A percentile compares a stretch with the other conserved stretches of the same genome.
phyloP scores from a whole-genome alignment of 257 asterid species.

The Forsythia suspensa region DNA sequence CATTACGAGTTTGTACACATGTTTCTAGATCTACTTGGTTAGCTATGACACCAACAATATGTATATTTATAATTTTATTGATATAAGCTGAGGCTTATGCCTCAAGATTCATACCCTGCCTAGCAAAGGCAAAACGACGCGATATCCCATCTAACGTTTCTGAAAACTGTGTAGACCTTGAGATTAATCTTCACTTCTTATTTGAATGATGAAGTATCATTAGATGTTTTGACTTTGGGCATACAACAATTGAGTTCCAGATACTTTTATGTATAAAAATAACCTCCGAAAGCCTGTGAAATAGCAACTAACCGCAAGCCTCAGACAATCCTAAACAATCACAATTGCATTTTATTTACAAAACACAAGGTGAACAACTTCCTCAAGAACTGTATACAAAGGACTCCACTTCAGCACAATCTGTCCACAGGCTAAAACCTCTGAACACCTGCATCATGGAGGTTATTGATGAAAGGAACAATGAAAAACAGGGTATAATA shows the following conservation, averaged over 20 bases:
- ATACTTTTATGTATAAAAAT: not conserved
- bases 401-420: constrained; percentile 6
- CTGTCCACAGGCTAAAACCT: constrained; percentile 12
- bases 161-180: not conserved
- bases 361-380: not conserved
- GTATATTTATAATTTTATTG: not conserved
- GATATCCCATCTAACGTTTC: not conserved
- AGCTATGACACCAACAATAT: not conserved
- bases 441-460: not conserved
- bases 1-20: not conserved
- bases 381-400: not conserved
- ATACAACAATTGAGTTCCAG: constrained; percentile 7
- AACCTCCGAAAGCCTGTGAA: not conserved
- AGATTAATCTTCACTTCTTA: not conserved
- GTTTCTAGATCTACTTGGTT: not conserved
- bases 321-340: not conserved
- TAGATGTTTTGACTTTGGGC: not conserved
- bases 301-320: not conserved
- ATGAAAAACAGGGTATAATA: not conserved
- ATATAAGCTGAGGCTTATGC: not conserved
- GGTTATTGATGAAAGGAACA: not conserved
- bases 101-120: not conserved
- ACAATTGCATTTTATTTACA: not conserved
- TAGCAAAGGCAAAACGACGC: not conserved
- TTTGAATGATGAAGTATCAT: not conserved